Evolutionary conservation across 2,329 filamentous ascomycete species (phyloP), one percentile per base, ranked within the genome.

Genomic region (Penicillium rolfsii): DNA sequence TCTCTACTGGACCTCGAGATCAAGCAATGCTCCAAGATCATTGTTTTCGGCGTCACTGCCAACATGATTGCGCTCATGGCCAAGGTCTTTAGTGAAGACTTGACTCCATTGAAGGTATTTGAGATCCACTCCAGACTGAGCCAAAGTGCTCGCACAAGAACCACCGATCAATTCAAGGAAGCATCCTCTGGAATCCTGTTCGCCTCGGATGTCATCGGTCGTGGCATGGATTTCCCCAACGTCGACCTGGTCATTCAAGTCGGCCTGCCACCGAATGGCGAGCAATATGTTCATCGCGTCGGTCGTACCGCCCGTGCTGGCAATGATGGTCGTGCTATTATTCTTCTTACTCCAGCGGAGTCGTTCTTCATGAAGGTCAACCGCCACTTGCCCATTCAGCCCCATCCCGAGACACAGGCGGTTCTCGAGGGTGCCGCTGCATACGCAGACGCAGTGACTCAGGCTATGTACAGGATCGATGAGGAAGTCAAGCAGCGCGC

Each of bases 11-110:
- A 79, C 35, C 71, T 75, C 59, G 82, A 84, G 64, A 73, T 56
- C 60, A 67, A 66, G 58, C 64, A 43, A 14, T 66, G 59, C 56
- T 96, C 96, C 82, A 97, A 97, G 82, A 91, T 91, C 36, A 94
- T 97, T 60, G 81, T 96, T 45, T 97, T 96, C 79, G 89, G 93
- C 72, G 89, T 89, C 67, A 91, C 89, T 22, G 93, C 90, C 3
- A 85, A 87, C 46, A 84, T 89, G 68, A 71, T 73, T 9, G 69
- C 88, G 60, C 82, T 91, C 49, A 85, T 86, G 30, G 79, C 83
- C 12, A 79, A 82, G 5, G 78, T 89, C 30, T 84, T 91, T 36
- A 78, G 67, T 16, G 61, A 70, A 43, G 66, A 71, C 41, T 58
- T 75, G 63, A 71, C 76, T 36, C 70, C 71, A 62, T 74, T 69